Percentiles rank a stretch among this genome's conserved stretches.
Conservation (phyloP, 768 basidiomycete genomes). For the Omphalotus guepiniiformis region DNA sequence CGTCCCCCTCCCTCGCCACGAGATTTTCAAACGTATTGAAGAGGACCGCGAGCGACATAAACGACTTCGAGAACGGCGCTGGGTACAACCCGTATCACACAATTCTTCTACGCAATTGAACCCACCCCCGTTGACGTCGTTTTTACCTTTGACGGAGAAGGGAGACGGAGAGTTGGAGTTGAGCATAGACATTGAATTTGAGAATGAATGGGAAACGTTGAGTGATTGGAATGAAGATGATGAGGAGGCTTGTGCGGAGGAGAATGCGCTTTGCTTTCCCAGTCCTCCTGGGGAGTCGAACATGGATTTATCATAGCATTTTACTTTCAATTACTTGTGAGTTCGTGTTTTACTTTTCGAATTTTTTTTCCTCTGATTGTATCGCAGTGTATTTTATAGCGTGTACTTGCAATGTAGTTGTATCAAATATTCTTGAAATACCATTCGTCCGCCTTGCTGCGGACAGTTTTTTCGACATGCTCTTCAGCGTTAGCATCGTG, state of each 20-base stretch:
- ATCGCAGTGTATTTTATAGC: no score
- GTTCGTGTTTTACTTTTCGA: no score
- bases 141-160: slow-evolving; percentile 52
- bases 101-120: slow-evolving; percentile 36
- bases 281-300: slow-evolving; percentile 12
- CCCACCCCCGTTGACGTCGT: slow-evolving; percentile 48
- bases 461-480: no score
- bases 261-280: slow-evolving; percentile 68
- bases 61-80: slow-evolving; percentile 82
- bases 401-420: no score
- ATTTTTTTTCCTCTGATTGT: no score
- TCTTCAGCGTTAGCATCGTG: no score
- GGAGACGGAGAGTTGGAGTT: slow-evolving; percentile 55
- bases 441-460: no score
- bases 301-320: no score
- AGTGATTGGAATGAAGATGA: slow-evolving; percentile 92
- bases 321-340: no score
- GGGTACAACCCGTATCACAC: slow-evolving; percentile 78
- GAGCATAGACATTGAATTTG: slow-evolving; percentile 77
- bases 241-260: slow-evolving; percentile 68
- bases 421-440: no score
- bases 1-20: slow-evolving; percentile 47
- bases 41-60: slow-evolving; percentile 93
- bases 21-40: slow-evolving; percentile 83
- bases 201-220: slow-evolving; percentile 86